These are phyloP conservation scores for Calocera viscosa DNA, from an alignment of 768 basidiomycete species.

Conservation along the genomic window DNA sequence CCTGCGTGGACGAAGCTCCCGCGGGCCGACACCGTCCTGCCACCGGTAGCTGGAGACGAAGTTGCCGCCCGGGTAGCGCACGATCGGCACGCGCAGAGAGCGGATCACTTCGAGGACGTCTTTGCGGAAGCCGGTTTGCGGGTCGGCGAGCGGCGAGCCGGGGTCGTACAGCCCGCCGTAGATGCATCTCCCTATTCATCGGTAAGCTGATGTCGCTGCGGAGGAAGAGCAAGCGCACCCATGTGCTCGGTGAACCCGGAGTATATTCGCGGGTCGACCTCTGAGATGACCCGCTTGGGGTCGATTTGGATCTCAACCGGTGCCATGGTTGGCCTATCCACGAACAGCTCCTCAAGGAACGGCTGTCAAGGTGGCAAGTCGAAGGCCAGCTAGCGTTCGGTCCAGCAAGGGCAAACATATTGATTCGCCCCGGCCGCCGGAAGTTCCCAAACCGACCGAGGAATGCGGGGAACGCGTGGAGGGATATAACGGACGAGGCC, in stretches of 20 bases:
- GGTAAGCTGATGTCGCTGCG: slow-evolving; percentile 24
- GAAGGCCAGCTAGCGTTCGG: background rate
- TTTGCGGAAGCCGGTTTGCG: slow-evolving; percentile 36
- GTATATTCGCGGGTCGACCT: slow-evolving; percentile 40
- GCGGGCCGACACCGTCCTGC: slow-evolving; percentile 49
- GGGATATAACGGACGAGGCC: no score
- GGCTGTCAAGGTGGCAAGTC: background rate
- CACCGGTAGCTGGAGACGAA: slow-evolving; percentile 35
- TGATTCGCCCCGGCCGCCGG: background rate
- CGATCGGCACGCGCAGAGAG: slow-evolving; percentile 37
- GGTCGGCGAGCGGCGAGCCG: slow-evolving; percentile 29
- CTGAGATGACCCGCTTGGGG: slow-evolving; percentile 32
- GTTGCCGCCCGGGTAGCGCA: slow-evolving; percentile 44
- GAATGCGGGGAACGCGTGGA: no score
- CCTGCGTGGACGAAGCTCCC: slow-evolving; percentile 37
- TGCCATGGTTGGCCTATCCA: background rate
- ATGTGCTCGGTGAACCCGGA: slow-evolving; percentile 54
- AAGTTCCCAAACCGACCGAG: no score
- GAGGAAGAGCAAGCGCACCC: slow-evolving; percentile 21
- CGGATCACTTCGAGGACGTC: slow-evolving; percentile 39
- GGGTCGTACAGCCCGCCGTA: slow-evolving; percentile 36
- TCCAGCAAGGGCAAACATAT: background rate
- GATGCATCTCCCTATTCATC: slow-evolving; percentile 34
- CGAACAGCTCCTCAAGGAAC: background rate
- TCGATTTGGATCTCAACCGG: slow-evolving; percentile 31